Conservation (phyloP, 75 land plant genomes). For the Cupressus sempervirens region DNA sequence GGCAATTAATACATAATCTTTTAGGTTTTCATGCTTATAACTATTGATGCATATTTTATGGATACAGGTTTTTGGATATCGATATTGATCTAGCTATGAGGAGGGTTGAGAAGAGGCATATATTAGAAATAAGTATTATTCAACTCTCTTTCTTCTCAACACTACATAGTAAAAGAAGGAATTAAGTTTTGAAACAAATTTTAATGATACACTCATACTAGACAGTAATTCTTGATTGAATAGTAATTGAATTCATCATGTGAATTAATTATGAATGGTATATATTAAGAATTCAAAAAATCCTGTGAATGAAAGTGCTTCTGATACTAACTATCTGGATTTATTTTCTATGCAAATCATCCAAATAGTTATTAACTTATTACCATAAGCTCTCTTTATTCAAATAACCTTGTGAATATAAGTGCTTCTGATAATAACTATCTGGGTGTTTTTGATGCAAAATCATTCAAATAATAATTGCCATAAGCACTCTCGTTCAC, state of each 20-base stretch:
- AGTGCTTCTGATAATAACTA: neutral
- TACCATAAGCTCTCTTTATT: neutral
- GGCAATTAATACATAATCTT: neutral
- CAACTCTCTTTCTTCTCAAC: neutral
- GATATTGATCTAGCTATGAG: conserved; percentile 82
- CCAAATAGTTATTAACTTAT: too few species aligned
- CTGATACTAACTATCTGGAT: too few species aligned
- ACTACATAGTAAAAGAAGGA: neutral
- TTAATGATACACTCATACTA: neutral
- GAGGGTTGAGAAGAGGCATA: conserved; percentile 76
- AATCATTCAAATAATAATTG: too few species aligned
- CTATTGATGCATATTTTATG: neutral
- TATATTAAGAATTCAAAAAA: neutral
- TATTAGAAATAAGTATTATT: conserved; percentile 42
- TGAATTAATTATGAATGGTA: neutral
- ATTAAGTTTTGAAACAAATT: neutral
- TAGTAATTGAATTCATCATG: neutral
- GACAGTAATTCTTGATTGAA: neutral
- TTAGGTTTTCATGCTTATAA: neutral
- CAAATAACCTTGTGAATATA: neutral
- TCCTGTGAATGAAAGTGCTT: neutral
- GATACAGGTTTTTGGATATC: conserved; percentile 77
- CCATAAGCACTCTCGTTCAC: too few species aligned
- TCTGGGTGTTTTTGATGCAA: too few species aligned
- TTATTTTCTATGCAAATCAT: too few species aligned